phyloP scores from a whole-genome alignment of 83 land plant genomes.

The Thuja plicata region DNA sequence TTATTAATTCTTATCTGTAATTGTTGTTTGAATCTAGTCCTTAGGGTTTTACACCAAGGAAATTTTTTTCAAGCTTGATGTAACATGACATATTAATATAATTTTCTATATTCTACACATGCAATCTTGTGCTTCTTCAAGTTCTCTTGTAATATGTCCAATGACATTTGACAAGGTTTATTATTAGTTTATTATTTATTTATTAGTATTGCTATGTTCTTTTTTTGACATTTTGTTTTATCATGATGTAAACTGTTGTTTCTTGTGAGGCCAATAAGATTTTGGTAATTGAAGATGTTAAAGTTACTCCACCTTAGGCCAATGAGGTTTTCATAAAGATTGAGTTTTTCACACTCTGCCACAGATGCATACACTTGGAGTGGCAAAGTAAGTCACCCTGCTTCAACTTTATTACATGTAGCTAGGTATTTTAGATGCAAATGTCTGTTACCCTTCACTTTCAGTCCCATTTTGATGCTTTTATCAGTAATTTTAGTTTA shows the following conservation, averaged over 20 bases:
- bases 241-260: slow-evolving; percentile 58
- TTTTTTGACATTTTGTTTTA: neutral
- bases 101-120: no score
- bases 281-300: slow-evolving; percentile 75
- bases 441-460: no score
- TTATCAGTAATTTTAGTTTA: no score
- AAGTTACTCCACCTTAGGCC: slow-evolving; percentile 92
- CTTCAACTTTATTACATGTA: neutral
- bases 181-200: neutral
- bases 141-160: neutral
- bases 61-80: neutral
- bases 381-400: slow-evolving; percentile 62
- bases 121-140: no score
- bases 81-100: neutral
- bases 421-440: neutral
- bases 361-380: slow-evolving; percentile 96
- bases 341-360: slow-evolving; percentile 85
- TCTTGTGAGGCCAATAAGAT: slow-evolving; percentile 87
- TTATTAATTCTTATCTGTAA: neutral
- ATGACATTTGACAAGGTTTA: neutral
- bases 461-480: no score
- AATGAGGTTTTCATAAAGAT: slow-evolving; percentile 93
- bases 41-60: neutral
- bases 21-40: neutral
- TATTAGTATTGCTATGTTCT: neutral